Evolutionary conservation across 2,329 filamentous ascomycete species (phyloP).

Genomic region (Aspergillus brunneoviolaceus): DNA sequence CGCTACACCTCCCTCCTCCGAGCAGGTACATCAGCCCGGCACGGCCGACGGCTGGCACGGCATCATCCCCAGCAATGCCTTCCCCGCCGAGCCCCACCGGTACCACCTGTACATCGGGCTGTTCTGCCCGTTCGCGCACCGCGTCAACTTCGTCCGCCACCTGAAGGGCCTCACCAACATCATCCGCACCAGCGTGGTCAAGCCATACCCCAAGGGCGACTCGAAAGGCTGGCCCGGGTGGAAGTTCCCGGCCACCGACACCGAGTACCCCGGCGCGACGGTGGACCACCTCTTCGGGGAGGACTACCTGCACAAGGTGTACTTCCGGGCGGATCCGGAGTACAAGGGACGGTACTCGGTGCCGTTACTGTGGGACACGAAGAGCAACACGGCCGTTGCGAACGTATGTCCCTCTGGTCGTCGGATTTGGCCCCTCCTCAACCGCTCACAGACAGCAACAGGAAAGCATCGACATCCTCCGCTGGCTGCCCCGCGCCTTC

Average conservation of each 20-base stretch:
- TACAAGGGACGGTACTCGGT: slow-evolving; percentile 64
- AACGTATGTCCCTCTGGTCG: slow-evolving; percentile 54
- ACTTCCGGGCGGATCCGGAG: slow-evolving; percentile 60
- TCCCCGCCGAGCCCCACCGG: slow-evolving; percentile 51
- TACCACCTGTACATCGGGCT: slow-evolving; percentile 60
- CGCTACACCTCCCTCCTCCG: not conserved
- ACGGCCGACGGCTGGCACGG: slow-evolving; percentile 50
- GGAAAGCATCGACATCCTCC: slow-evolving; percentile 50
- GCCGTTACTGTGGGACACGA: slow-evolving; percentile 62
- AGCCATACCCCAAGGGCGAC: slow-evolving; percentile 66
- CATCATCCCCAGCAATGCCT: slow-evolving; percentile 48
- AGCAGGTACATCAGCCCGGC: slow-evolving; percentile 20
- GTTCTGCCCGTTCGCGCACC: slow-evolving; percentile 66
- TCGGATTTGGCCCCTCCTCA: not conserved
- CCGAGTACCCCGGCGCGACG: slow-evolving; percentile 60
- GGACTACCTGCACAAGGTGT: slow-evolving; percentile 61
- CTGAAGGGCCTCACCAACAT: slow-evolving; percentile 58
- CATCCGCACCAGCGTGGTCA: slow-evolving; percentile 59
- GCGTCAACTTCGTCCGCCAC: slow-evolving; percentile 57
- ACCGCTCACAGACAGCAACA: not conserved
- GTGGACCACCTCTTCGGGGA: slow-evolving; percentile 60
- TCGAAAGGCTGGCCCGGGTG: slow-evolving; percentile 63
- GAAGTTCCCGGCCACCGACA: slow-evolving; percentile 55
- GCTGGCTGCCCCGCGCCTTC: slow-evolving; percentile 59
- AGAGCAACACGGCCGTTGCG: slow-evolving; percentile 56